Evolutionary conservation across 1,284 basidiomycete species (phyloP), one percentile per base, ranked within the genome.

Genomic region (Ceratobasidium sp.): DNA sequence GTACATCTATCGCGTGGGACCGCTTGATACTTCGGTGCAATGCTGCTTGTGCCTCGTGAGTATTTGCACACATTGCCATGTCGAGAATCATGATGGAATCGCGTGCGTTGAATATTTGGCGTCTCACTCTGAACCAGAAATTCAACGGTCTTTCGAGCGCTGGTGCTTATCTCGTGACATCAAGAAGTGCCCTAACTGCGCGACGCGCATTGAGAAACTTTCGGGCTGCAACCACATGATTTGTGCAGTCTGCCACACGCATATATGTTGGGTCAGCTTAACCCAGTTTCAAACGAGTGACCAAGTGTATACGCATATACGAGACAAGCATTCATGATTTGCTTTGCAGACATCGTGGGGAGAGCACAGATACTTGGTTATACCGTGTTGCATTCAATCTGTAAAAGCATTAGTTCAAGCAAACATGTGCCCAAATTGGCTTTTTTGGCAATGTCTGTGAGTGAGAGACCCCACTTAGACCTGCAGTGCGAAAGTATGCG

Each of bases 161-260:
- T 93, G 91, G 92, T 85, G 86, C 76, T 82, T 82, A 77, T 81
- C 82, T 37, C 86, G 90, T 80, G 88, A 90, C 79, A 90, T 92
- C 77, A 92, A 92, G 85, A 84, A 86, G 35, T 94, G 91, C 81
- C 92, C 92, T 0, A 86, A 86, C 0, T 94, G 92, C 84, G 87
- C 87, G 75, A 86, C 87, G 2, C 85, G 86, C 7, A 93, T 94
- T 79, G 91, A 93, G 82, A 88, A 89, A 56, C 85, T 84, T 37
- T 91, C 90, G 78, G 92, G 92, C 0, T 94, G 92, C 82, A 91
- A 93, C 82, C 92, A 94, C 81, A 89, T 94, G 86, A 90, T 87
- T 33, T 94, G 92, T 82, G 86, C 85, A 0, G 86, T 87, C 35
- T 94, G 92, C 82, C 86, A 88, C 79, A 89, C 90, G 1, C 92